Conservation (phyloP, 2,329 filamentous ascomycete species). For the Diaporthe helianthi region DNA sequence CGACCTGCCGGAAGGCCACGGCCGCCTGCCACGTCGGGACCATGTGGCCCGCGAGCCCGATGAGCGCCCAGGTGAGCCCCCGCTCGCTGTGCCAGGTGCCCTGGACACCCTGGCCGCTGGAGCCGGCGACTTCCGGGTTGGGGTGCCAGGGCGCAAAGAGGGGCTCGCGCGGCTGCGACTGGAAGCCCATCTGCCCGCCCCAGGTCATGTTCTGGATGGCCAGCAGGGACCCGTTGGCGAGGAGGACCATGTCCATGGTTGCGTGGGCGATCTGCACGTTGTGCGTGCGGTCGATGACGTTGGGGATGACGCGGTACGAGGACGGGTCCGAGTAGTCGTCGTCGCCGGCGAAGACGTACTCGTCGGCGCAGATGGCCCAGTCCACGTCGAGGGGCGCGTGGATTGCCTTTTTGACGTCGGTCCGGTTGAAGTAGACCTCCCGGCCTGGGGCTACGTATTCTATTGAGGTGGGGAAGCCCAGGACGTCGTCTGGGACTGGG, state of each 20-base stretch:
- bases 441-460: constrained; percentile 66
- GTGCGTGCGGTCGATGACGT: constrained; percentile 73
- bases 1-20: constrained; percentile 30
- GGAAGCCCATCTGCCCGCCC: constrained; percentile 73
- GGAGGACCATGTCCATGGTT: constrained; percentile 70
- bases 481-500: constrained; percentile 30
- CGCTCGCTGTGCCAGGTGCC: constrained; percentile 34
- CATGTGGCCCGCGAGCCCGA: constrained; percentile 32
- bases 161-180: constrained; percentile 41
- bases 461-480: constrained; percentile 61
- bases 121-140: constrained; percentile 14
- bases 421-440: constrained; percentile 72
- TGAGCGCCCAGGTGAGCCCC: constrained; percentile 30
- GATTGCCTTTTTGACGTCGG: constrained; percentile 44
- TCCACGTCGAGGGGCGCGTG: constrained; percentile 41
- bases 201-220: constrained; percentile 81
- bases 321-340: constrained; percentile 34
- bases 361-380: constrained; percentile 63
- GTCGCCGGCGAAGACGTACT: constrained; percentile 52
- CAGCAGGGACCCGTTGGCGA: constrained; percentile 70
- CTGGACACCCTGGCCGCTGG: constrained; percentile 31
- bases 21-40: constrained; percentile 32
- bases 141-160: constrained; percentile 34
- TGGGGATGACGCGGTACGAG: constrained; percentile 47
- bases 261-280: constrained; percentile 76